Evolutionary conservation across 805 yeast species (phyloP).

Genomic region (Starmerella apicola): DNA sequence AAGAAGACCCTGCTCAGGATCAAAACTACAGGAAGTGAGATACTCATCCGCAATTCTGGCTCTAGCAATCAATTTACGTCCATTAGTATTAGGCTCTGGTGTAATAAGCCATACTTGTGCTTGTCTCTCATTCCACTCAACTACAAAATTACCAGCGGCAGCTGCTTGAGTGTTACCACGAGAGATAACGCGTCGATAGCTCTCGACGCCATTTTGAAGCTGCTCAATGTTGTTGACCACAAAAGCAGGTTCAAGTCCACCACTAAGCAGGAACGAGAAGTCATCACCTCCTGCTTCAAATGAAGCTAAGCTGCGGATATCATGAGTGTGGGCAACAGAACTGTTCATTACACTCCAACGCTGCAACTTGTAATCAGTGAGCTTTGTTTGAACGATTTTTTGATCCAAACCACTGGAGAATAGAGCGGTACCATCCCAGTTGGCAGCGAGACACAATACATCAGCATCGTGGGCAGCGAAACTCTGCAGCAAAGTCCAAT

Average conservation of each 20-base stretch:
- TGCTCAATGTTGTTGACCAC: conserved; percentile 49
- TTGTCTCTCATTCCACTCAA: conserved; percentile 71
- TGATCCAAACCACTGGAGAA: conserved; percentile 92
- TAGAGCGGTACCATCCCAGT: conserved; percentile 39
- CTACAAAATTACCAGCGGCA: conserved; percentile 38
- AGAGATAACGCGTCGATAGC: conserved; percentile 55
- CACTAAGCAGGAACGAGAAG: conserved; percentile 43
- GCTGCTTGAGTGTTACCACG: conserved; percentile 48
- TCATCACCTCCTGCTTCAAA: conserved; percentile 51
- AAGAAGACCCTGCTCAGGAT: conserved; percentile 50
- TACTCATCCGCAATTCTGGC: conserved; percentile 45
- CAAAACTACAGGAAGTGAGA: conserved; percentile 54
- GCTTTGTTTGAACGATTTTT: conserved; percentile 62
- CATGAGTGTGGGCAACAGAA: conserved; percentile 73
- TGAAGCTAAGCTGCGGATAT: conserved; percentile 62
- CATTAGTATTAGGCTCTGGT: conserved; percentile 42
- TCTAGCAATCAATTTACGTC: conserved; percentile 30
- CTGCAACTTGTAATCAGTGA: conserved; percentile 30
- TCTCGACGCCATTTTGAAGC: conserved; percentile 40
- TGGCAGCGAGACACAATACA: conserved; percentile 49
- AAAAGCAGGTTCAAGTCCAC: conserved; percentile 34
- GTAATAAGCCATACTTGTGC: conserved; percentile 76
- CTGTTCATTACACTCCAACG: conserved; percentile 71
- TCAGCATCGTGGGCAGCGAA: conserved; percentile 86
- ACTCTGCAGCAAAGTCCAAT: conserved; percentile 64